phyloP scores from a whole-genome alignment of 75 land plant species.

The Picea glauca region DNA sequence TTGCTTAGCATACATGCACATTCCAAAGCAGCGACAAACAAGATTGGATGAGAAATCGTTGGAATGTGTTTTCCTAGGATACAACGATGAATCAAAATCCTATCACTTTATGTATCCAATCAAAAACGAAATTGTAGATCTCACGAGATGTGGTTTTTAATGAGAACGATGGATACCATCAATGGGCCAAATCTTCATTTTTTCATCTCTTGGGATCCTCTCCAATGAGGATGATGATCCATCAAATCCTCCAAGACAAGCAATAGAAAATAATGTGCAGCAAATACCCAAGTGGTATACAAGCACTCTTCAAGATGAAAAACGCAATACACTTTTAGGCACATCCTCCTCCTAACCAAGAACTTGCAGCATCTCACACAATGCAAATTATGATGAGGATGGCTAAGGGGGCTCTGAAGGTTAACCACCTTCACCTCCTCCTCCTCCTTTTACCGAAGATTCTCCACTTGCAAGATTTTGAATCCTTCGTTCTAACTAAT shows the following conservation, averaged over 20 bases:
- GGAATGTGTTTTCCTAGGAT: slow-evolving; percentile 17
- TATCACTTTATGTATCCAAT: slow-evolving; percentile 11
- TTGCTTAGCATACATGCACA: slow-evolving; percentile 16
- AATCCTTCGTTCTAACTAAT: too few relatives aligned
- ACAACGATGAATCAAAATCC: slow-evolving; percentile 12
- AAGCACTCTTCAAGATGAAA: not conserved
- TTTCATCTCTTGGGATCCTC: too few relatives aligned
- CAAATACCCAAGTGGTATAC: not conserved
- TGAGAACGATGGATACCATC: not conserved
- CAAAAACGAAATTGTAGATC: slow-evolving; percentile 4
- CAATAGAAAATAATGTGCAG: too few relatives aligned
- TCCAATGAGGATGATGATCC: not conserved
- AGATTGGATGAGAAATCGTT: slow-evolving; percentile 21
- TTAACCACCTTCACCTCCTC: too few relatives aligned
- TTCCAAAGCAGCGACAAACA: slow-evolving; percentile 6
- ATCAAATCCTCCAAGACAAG: not conserved
- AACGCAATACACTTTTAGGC: not conserved
- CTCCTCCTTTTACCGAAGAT: too few relatives aligned
- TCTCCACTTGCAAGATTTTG: too few relatives aligned
- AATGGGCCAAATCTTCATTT: too few relatives aligned
- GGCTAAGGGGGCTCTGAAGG: too few relatives aligned
- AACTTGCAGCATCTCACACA: not conserved
- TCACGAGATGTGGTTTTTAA: slow-evolving; percentile 24
- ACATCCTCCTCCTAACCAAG: not conserved
- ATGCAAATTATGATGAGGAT: not conserved